These are phyloP conservation scores for Bruguiera sexangula DNA, from an alignment of 345 rosid genomes.

Conservation along the genomic window DNA sequence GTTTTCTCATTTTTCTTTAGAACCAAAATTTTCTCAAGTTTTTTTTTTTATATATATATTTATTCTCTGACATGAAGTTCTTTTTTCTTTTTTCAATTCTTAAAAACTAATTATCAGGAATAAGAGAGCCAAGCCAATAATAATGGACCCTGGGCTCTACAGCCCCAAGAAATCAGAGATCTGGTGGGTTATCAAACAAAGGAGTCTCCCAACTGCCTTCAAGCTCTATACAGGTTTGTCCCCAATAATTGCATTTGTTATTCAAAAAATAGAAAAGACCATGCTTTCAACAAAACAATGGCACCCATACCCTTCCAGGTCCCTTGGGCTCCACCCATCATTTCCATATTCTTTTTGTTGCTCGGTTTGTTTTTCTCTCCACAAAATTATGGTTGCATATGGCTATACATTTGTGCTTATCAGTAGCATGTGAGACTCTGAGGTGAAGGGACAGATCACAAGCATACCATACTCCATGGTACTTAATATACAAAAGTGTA, in stretches of 20 bases:
- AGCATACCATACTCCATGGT: neutral
- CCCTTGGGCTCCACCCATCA: neutral
- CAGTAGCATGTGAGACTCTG: conserved; percentile 25
- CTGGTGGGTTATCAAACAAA: conserved; percentile 71
- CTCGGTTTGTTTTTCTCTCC: neutral
- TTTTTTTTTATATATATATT: neutral
- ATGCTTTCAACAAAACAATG: neutral
- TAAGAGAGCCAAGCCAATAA: conserved; percentile 78
- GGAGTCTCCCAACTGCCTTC: conserved; percentile 86
- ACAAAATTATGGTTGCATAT: neutral
- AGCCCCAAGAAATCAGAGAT: conserved; percentile 75
- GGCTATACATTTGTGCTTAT: neutral
- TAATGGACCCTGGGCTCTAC: conserved; percentile 84
- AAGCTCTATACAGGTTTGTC: conserved; percentile 79
- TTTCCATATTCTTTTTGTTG: neutral
- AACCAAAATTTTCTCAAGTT: neutral
- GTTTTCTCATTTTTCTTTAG: too few relatives aligned
- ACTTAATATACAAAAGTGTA: neutral
- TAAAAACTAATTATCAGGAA: conserved; percentile 39
- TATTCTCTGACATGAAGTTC: neutral
- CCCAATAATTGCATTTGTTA: neutral
- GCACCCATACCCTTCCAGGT: neutral
- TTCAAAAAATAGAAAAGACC: neutral
- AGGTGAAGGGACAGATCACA: conserved; percentile 11
- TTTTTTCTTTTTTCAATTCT: neutral